These are phyloP conservation scores for Cymbopogon citratus DNA, from an alignment of 176 grass and related monocot genomes.

Conservation along the genomic window DNA sequence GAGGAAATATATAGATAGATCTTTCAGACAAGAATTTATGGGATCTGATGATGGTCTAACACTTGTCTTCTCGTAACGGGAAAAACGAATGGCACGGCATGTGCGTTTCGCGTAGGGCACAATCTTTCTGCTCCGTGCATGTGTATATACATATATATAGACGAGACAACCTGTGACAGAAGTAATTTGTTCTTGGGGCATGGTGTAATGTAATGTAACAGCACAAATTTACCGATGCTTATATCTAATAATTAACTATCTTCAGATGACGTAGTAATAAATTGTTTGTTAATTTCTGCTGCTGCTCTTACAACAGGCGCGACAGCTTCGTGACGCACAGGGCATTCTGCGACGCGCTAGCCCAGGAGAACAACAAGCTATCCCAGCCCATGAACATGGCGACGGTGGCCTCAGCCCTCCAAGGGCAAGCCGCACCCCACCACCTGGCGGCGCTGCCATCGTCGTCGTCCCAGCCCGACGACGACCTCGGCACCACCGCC, in stretches of 20 bases:
- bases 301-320: conserved; percentile 21
- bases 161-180: too few relatives aligned
- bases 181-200: too few relatives aligned
- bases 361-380: conserved; percentile 55
- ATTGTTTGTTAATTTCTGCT: neutral
- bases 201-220: neutral
- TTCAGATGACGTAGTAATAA: neutral
- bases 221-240: neutral
- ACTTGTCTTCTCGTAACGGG: too few relatives aligned
- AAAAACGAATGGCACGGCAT: too few relatives aligned
- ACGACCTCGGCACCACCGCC: neutral
- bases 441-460: neutral
- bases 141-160: too few relatives aligned
- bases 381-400: conserved; percentile 68
- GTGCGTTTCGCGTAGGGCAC: too few relatives aligned
- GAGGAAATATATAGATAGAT: too few relatives aligned
- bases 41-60: too few relatives aligned
- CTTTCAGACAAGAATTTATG: too few relatives aligned
- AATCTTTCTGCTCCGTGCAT: too few relatives aligned
- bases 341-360: conserved; percentile 62
- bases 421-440: conserved; percentile 21
- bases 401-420: conserved; percentile 46
- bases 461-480: neutral
- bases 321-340: conserved; percentile 79
- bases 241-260: neutral